Evolutionary conservation across 805 yeast species (phyloP).

Genomic region (Kazachstania africana): DNA sequence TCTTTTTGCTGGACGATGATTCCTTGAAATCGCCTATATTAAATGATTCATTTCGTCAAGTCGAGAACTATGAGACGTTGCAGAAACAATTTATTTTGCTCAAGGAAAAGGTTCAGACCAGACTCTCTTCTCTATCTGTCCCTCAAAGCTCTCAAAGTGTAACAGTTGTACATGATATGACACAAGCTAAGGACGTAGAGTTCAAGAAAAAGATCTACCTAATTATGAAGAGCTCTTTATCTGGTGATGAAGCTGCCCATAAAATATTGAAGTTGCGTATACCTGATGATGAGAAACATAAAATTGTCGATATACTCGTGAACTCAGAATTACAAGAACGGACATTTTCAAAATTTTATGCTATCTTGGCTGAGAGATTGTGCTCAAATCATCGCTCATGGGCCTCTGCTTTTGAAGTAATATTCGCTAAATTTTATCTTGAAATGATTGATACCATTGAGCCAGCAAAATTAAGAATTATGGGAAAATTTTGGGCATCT

Average conservation of each 20-base stretch:
- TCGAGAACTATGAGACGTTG: too few relatives aligned
- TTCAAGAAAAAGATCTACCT: constrained; percentile 70
- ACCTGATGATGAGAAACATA: constrained; percentile 32
- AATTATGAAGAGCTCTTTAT: constrained; percentile 79
- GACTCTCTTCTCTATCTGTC: too few relatives aligned
- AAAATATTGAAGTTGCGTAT: constrained; percentile 49
- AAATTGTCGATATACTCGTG: constrained; percentile 59
- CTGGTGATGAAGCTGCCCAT: constrained; percentile 88
- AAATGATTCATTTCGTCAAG: too few relatives aligned
- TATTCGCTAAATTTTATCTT: constrained; percentile 51
- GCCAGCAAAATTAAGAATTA: constrained; percentile 59
- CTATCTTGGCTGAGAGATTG: constrained; percentile 60
- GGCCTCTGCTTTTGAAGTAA: constrained; percentile 39
- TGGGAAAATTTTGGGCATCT: constrained; percentile 82
- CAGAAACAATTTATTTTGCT: too few relatives aligned
- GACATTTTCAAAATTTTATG: constrained; percentile 77
- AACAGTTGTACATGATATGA: constrained; percentile 60
- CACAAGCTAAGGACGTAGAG: constrained; percentile 49
- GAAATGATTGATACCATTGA: constrained; percentile 52
- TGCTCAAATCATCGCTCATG: constrained; percentile 41
- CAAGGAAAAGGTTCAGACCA: too few relatives aligned
- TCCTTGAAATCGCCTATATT: too few relatives aligned
- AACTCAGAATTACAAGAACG: constrained; percentile 79
- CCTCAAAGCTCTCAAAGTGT: too few relatives aligned
- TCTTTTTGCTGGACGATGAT: too few relatives aligned